Base-by-base conservation (phyloP, 2,329 filamentous ascomycete species). In the Aspergillus texensis region DNA sequence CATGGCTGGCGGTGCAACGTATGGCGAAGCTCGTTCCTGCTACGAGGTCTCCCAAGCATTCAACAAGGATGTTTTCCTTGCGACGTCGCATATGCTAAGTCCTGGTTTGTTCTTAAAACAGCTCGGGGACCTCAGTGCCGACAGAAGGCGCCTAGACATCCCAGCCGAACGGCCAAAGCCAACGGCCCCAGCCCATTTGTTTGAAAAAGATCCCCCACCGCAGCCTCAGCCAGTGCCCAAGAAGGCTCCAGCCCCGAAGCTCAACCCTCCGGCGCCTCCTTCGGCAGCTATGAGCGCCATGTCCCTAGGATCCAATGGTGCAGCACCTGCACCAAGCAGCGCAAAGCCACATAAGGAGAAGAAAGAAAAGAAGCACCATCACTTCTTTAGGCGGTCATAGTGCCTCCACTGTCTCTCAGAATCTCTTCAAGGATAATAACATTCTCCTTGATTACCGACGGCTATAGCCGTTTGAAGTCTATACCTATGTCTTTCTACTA, bases 1-100 rank as follows among this genome's bases (percentile, higher is more conserved):
- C 76, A 90, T 98, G 85, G 95, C 94, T 1, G 95, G 95, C 55
- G 95, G 95, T 52, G 95, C 95, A 24, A 98, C 95, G 0, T 97
- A 94, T 76, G 93, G 92, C 6, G 95, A 99, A 79, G 86, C 92
- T 36, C 88, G 95, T 32, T 86, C 89, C 14, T 99, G 95, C 80
- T 98, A 98, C 75, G 93, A 97, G 72, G 82, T 94, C 30, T 90
- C 92, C 2, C 85, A 89, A 58, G 82, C 88, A 57, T 88, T 88
- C 54, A 88, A 87, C 58, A 88, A 91, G 67, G 95, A 99, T 70
- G 82, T 98, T n/a, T 92, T 96, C 75, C 86, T 99, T 6, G 88
- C 90, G 21, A 95, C 92, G 0, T 94, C 91, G 28, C 95, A 99
- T 75, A 97, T 99, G 94, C 83, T 96, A 54, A 95, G 89, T 0